phyloP scores from a whole-genome alignment of 805 yeast species.

The Candida ortonii region DNA sequence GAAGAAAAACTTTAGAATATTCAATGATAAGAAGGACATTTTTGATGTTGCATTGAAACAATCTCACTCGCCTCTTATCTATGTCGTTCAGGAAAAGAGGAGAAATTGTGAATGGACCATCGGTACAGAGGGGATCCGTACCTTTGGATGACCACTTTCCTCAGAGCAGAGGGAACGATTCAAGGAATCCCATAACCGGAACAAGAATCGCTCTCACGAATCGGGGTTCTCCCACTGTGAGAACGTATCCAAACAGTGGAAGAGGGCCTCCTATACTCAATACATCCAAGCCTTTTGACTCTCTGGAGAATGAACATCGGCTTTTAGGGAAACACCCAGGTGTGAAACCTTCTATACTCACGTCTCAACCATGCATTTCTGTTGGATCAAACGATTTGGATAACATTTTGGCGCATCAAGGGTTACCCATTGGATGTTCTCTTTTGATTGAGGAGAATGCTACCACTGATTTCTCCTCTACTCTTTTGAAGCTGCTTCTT shows the following conservation, averaged over 20 bases:
- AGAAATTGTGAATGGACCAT: slow-evolving; percentile 38
- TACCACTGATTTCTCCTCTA: slow-evolving; percentile 81
- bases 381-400: slow-evolving; percentile 81
- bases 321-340: slow-evolving; percentile 45
- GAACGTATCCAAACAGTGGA: slow-evolving; percentile 1
- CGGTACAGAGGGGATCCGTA: slow-evolving; percentile 11
- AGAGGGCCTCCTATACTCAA: neutral
- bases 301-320: slow-evolving; percentile 6
- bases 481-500: slow-evolving; percentile 64
- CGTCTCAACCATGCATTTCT: slow-evolving; percentile 73
- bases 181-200: too few relatives aligned
- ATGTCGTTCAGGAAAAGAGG: slow-evolving; percentile 63
- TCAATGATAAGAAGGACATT: too few relatives aligned
- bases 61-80: too few relatives aligned
- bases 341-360: slow-evolving; percentile 69
- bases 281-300: neutral
- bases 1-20: neutral
- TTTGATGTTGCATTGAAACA: too few relatives aligned
- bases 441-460: slow-evolving; percentile 78
- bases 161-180: too few relatives aligned
- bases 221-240: slow-evolving; percentile 7
- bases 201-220: too few relatives aligned
- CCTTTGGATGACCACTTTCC: too few relatives aligned
- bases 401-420: slow-evolving; percentile 71
- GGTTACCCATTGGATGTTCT: slow-evolving; percentile 75